phyloP scores from a whole-genome alignment of 306 rosid genomes.

The Carpinus viminea region DNA sequence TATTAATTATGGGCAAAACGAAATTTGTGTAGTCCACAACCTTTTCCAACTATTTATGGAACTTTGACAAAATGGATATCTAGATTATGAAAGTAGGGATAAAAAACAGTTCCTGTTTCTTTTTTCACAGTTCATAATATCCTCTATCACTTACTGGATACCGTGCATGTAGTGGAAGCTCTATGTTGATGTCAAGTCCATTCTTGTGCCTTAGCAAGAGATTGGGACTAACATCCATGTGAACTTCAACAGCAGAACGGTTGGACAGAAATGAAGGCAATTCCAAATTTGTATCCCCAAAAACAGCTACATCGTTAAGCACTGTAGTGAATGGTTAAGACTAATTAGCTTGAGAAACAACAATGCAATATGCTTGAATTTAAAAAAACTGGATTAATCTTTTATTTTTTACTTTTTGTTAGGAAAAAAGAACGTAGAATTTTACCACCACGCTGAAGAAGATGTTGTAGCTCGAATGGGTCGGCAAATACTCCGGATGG shows the following conservation, averaged over 20 bases:
- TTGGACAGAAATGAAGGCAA: slow-evolving; percentile 78
- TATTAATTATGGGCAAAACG: neutral
- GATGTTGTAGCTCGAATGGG: slow-evolving; percentile 83
- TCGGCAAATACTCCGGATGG: slow-evolving; percentile 80
- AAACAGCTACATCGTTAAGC: slow-evolving; percentile 58
- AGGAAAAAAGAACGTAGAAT: slow-evolving; percentile 7
- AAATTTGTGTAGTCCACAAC: neutral
- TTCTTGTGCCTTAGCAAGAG: slow-evolving; percentile 27
- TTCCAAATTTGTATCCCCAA: slow-evolving; percentile 89
- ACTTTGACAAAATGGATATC: neutral
- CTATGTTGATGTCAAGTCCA: slow-evolving; percentile 36
- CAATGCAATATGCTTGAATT: slow-evolving; percentile 13
- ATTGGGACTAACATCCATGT: slow-evolving; percentile 49
- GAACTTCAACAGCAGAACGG: slow-evolving; percentile 78
- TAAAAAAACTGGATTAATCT: neutral
- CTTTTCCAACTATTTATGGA: neutral
- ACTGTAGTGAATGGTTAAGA: slow-evolving; percentile 41
- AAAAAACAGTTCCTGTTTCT: neutral
- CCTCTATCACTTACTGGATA: slow-evolving; percentile 57
- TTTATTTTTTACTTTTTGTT: neutral
- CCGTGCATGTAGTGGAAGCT: slow-evolving; percentile 81
- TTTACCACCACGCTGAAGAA: slow-evolving; percentile 73
- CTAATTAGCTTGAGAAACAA: slow-evolving; percentile 13
- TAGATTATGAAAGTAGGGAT: neutral
- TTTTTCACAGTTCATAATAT: neutral